Evolutionary conservation across 192 early-diverging fungal genomes (phyloP), one percentile per base, ranked within the genome.

Genomic region (Rhizoclosmatium globosum): DNA sequence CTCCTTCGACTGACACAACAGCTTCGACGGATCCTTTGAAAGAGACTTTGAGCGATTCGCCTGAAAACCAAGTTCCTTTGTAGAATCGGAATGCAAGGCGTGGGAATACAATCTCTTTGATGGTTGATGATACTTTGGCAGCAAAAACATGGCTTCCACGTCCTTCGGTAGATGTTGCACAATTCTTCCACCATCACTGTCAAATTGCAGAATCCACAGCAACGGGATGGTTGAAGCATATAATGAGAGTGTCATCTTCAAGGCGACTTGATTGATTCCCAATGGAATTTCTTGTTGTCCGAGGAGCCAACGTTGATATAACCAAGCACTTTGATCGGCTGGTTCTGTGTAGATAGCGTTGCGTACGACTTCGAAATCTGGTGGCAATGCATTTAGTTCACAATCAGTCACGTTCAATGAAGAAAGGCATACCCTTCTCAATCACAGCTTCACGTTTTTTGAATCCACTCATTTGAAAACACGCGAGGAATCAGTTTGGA

Each of bases 281-380:
- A 39, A 81, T 11, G 43, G 4, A 31, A 31, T 0, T 31, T 31
- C 31, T 31, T 31, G 4, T 74, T 73, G 42, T 47, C 86, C 95
- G n/a, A 99, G 86, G 46, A 99, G 86, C 94, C 95, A 98, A 64
- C 93, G 90, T 64, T 97, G 92, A 87, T 99, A 99, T 15, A 99
- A 85, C 98, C 98, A 99, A 17, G 96, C 96, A 71, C 92, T 94
- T 83, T 98, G 97, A 84, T 99, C 96, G 41, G 93, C 93, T 11
- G 98, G 98, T 76, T 99, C 97, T 4, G 97, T 99, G 77, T 93
- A 99, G 46, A 97, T 89, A 2, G 97, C 98, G 68, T 94, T 94
- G 61, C 94, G 87, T 57, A 97, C 92, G 74, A 96, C 68, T 44
- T 94, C 94, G 61, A 95, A 87, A 64, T 99, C 97, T 85, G 75